Evolutionary conservation across 2,329 filamentous ascomycete genomes (phyloP).

Genomic region (Trichophyton rubrum): DNA sequence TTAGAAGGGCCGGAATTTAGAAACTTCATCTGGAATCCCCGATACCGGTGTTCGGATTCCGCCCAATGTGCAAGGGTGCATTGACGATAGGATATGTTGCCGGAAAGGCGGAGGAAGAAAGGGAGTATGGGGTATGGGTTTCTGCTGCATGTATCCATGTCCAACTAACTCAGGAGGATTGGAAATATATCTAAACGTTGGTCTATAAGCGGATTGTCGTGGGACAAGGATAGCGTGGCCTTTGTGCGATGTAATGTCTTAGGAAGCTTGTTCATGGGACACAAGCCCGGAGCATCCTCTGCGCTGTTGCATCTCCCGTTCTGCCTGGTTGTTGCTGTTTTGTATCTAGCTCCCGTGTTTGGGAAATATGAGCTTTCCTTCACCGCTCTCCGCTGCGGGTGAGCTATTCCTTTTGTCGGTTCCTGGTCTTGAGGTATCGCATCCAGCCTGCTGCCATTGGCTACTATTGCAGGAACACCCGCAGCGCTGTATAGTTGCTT

Average conservation of each 20-base stretch:
- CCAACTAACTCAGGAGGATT: neutral
- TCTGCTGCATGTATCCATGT: neutral
- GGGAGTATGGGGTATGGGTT: neutral
- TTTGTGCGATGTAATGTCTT: neutral
- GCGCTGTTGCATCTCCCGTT: neutral
- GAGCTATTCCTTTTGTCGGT: neutral
- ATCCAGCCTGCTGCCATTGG: neutral
- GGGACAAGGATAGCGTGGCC: neutral
- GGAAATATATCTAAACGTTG: neutral
- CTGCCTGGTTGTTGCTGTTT: neutral
- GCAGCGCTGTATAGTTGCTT: neutral
- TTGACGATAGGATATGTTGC: too few relatives aligned
- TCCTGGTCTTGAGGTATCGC: neutral
- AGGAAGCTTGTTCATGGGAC: neutral
- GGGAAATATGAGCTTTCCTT: neutral
- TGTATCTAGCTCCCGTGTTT: neutral
- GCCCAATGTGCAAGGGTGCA: neutral
- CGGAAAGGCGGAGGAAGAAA: neutral
- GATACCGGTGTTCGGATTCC: neutral
- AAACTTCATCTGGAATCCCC: neutral
- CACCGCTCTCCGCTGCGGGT: neutral
- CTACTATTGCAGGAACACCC: neutral
- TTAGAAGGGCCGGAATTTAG: neutral
- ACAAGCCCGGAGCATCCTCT: neutral
- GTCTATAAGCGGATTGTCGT: neutral